Evolutionary conservation across 371 early-diverging fungal genomes (phyloP).

Genomic region (Mortierella sp.): DNA sequence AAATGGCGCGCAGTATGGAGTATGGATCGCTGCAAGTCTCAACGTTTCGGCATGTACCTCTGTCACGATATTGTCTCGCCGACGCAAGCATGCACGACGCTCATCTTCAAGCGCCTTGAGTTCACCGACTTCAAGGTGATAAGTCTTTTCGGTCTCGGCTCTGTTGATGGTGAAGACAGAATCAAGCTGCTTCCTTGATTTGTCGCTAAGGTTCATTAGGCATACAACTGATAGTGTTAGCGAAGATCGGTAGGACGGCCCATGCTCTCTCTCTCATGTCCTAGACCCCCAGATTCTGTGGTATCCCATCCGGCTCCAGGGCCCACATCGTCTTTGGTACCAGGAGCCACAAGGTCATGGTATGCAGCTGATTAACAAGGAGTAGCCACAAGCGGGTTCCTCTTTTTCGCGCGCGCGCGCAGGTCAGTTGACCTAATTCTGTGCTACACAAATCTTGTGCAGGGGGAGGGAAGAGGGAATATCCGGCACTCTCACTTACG

Average conservation of each 20-base stretch:
- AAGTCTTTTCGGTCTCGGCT: slow-evolving; percentile 19
- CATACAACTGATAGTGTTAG: background rate
- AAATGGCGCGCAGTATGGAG: too few species aligned
- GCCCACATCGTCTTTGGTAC: too few species aligned
- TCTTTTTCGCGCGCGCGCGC: too few species aligned
- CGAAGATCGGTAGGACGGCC: background rate
- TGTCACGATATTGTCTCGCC: slow-evolving; percentile 47
- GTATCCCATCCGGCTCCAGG: too few species aligned
- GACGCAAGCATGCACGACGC: slow-evolving; percentile 34
- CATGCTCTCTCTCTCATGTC: too few species aligned
- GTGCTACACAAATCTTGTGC: background rate
- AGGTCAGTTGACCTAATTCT: background rate
- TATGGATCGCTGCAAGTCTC: too few species aligned
- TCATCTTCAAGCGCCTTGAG: slow-evolving; percentile 39
- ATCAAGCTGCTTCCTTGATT: slow-evolving; percentile 34
- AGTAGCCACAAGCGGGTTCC: too few species aligned
- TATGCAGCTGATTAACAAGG: too few species aligned
- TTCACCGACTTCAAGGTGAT: slow-evolving; percentile 26
- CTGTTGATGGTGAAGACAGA: slow-evolving; percentile 43
- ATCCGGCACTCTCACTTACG: slow-evolving; percentile 22
- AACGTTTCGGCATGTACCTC: too few species aligned
- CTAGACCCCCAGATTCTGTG: too few species aligned
- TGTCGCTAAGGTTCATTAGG: slow-evolving; percentile 18
- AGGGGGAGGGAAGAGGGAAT: background rate
- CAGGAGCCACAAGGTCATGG: too few species aligned